Evolutionary conservation across 371 early-diverging fungal species (phyloP), one percentile per base, ranked within the genome.

Genomic region (Entomophthora muscae): DNA sequence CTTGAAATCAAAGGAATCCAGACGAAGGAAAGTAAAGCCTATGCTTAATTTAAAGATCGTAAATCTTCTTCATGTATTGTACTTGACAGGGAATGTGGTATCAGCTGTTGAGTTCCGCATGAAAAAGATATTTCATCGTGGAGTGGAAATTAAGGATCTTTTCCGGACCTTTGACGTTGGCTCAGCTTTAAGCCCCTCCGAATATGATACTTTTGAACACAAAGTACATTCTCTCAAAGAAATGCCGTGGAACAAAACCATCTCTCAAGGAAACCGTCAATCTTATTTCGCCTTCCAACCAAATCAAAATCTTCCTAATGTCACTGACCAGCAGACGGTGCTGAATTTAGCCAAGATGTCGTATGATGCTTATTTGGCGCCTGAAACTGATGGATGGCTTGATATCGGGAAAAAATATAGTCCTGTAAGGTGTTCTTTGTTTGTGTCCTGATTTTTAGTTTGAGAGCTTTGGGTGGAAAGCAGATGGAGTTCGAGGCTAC

Each of bases 401-500:
- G 69, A 71, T 57, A 57, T 73, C 56, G 69, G 65, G n/a, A 68
- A 61, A 0, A 26, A 68, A 5, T 71, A 69, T 66, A 58, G 26
- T 31, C 65, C 78, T 71, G 85, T 85, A 79, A 69, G 76, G 62
- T 57, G 13, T 54, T 54, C 52, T 57, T 52, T 31, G 51, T 31
- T 42, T 53, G 27, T n/a, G 24, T 63, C 61, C 29, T 55, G 33
- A 1, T 28, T 26, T 53, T n/a, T 24, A 88, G 83, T 83, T 82
- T 61, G 71, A 73, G 24, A 76, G 83, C 1, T 93, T 93, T 78
- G 95, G 95, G 0, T 95, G 93, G 95, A 78, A 79, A 32, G 84
- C 83, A 59, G 83, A 88, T 69, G 91, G 91, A 28, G 71, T 97
- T n/a, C 81, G 94, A 33, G 95, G 95, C 13, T 88, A 97, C 70